Evolutionary conservation across 805 yeast genomes (phyloP).

Genomic region (Saturnispora serradocipensis): DNA sequence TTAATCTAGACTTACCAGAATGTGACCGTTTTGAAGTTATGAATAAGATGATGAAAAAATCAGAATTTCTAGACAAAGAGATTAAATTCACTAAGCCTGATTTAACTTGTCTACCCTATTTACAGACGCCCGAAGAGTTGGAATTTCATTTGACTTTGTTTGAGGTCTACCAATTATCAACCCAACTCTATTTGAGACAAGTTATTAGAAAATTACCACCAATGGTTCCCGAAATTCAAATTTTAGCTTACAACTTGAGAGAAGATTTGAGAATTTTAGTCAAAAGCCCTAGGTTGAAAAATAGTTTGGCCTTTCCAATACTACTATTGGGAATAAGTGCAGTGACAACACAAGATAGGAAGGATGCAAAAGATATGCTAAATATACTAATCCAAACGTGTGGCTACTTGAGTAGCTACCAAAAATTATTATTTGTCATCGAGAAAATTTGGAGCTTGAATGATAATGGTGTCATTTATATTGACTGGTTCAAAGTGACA

Average conservation of each 20-base stretch:
- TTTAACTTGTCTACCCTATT: constrained; percentile 12
- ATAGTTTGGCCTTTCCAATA: constrained; percentile 32
- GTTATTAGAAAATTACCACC: constrained; percentile 21
- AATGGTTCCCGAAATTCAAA: constrained; percentile 21
- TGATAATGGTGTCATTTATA: constrained; percentile 26
- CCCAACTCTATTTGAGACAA: constrained; percentile 21
- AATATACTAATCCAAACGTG: constrained; percentile 24
- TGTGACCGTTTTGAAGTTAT: constrained; percentile 18
- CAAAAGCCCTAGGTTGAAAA: constrained; percentile 13
- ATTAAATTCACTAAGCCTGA: constrained; percentile 17
- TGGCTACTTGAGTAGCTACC: constrained; percentile 25
- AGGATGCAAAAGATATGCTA: constrained; percentile 20
- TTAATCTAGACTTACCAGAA: constrained; percentile 16
- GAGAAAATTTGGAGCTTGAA: constrained; percentile 32
- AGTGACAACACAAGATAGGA: constrained; percentile 20
- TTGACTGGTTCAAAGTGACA: constrained; percentile 34
- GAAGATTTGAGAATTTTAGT: constrained; percentile 15
- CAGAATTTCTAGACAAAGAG: constrained; percentile 13
- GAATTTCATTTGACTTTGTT: constrained; percentile 29
- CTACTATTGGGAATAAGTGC: constrained; percentile 29
- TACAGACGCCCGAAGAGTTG: constrained; percentile 18
- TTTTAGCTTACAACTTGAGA: constrained; percentile 14
- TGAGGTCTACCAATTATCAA: constrained; percentile 25
- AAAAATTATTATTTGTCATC: constrained; percentile 23
- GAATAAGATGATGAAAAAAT: constrained; percentile 12